Evolutionary conservation across 2,329 filamentous ascomycete species (phyloP).

Genomic region (Ambrosiella xylebori): DNA sequence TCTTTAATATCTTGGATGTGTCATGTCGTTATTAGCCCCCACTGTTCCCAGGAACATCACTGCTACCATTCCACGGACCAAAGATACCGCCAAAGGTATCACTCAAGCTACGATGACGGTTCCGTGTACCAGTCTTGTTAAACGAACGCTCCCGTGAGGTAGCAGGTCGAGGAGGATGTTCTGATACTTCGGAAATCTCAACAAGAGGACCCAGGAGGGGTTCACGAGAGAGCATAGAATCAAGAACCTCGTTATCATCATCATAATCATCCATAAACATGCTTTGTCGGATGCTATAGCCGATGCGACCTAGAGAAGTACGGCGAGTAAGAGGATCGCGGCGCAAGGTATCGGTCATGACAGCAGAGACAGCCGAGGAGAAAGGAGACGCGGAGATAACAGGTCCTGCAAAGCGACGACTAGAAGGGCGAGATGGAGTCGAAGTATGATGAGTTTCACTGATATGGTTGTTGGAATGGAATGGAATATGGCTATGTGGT

Average conservation of each 20-base stretch:
- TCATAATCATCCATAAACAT: constrained; percentile 34
- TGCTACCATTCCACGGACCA: constrained; percentile 15
- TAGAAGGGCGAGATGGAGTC: constrained; percentile 18
- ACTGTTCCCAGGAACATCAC: not conserved
- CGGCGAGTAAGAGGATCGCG: constrained; percentile 24
- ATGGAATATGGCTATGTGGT: not conserved
- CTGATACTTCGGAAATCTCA: constrained; percentile 2
- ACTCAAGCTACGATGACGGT: constrained; percentile 25
- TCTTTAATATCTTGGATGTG: not conserved
- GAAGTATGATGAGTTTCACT: constrained; percentile 15
- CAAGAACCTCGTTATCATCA: constrained; percentile 17
- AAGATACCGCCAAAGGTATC: constrained; percentile 27
- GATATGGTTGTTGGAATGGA: constrained; percentile 10
- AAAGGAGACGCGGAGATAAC: constrained; percentile 43
- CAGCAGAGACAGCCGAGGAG: constrained; percentile 40
- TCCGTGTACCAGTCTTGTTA: constrained; percentile 13
- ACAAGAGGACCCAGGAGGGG: constrained; percentile 8
- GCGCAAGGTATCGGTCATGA: constrained; percentile 37
- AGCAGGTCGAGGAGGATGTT: constrained; percentile 1
- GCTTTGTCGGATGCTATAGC: constrained; percentile 35
- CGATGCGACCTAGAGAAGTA: constrained; percentile 29
- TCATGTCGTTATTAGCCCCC: not conserved
- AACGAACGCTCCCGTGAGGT: constrained; percentile 7
- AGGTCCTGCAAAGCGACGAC: constrained; percentile 27
- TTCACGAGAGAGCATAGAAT: constrained; percentile 6